Evolutionary conservation across 306 rosid species (phyloP).

Genomic region (Acacia crassicarpa): DNA sequence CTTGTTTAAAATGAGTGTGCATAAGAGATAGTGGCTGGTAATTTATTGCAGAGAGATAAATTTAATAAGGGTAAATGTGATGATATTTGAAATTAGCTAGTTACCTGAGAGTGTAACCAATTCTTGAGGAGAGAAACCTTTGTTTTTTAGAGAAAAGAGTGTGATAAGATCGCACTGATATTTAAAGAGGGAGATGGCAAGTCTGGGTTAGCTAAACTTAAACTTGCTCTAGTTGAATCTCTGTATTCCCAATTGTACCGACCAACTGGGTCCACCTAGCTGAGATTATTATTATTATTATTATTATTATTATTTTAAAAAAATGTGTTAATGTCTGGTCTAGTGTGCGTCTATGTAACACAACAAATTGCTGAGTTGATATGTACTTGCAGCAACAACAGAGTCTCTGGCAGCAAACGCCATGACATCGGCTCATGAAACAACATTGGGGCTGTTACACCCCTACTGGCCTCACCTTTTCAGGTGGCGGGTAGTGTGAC

Average conservation of each 20-base stretch:
- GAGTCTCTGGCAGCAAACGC: too few relatives aligned
- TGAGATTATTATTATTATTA: too few relatives aligned
- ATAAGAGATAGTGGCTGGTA: too few relatives aligned
- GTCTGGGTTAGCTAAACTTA: slow-evolving; percentile 47
- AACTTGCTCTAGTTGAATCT: slow-evolving; percentile 71
- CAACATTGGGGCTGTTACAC: slow-evolving; percentile 52
- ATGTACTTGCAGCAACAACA: too few relatives aligned
- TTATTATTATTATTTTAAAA: neutral
- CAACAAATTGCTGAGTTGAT: too few relatives aligned
- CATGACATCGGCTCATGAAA: slow-evolving; percentile 61
- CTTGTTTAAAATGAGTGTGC: too few relatives aligned
- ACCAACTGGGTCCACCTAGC: slow-evolving; percentile 63
- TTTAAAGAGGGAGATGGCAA: slow-evolving; percentile 45
- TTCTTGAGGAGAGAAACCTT: slow-evolving; percentile 57
- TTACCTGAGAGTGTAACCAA: slow-evolving; percentile 67
- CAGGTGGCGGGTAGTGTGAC: too few relatives aligned
- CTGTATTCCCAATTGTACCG: slow-evolving; percentile 64
- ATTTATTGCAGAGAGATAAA: too few relatives aligned
- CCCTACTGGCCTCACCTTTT: too few relatives aligned
- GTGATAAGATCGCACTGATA: slow-evolving; percentile 45
- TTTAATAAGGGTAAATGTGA: too few relatives aligned
- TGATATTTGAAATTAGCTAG: too few relatives aligned
- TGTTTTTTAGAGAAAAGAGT: slow-evolving; percentile 55
- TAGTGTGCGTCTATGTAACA: too few relatives aligned
- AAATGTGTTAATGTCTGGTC: neutral